Evolutionary conservation across 768 basidiomycete genomes (phyloP).

Genomic region (Calocera cornea): DNA sequence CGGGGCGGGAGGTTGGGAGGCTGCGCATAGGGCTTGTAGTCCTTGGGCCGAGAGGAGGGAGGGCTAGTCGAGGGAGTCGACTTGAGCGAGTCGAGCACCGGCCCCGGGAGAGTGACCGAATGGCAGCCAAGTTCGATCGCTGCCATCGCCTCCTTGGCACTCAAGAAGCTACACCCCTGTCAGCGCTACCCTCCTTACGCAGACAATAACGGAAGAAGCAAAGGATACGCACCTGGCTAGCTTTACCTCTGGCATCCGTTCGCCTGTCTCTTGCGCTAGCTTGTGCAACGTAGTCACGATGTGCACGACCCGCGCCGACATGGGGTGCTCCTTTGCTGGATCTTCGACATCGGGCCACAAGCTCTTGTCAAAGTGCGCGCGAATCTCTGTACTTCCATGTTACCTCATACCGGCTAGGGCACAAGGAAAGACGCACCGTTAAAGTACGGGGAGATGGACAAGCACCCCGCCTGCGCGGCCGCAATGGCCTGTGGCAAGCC

Average conservation of each 20-base stretch:
- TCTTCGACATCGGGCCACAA: neutral
- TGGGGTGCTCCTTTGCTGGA: constrained; percentile 2
- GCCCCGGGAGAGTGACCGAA: neutral
- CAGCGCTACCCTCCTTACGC: neutral
- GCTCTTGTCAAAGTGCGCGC: neutral
- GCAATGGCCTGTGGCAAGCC: constrained; percentile 42
- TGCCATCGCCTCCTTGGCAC: neutral
- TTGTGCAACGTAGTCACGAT: neutral
- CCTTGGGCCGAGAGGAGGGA: neutral
- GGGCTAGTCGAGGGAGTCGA: neutral
- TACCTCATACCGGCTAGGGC: no score
- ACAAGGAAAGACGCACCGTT: constrained; percentile 24
- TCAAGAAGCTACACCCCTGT: neutral
- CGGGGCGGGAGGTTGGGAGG: neutral
- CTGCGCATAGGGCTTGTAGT: neutral
- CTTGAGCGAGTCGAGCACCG: neutral
- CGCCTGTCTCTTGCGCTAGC: neutral
- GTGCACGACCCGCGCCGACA: neutral
- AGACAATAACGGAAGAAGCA: no score
- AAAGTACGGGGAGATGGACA: constrained; percentile 43
- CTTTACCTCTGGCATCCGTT: neutral
- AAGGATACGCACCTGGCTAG: neutral
- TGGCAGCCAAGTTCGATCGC: neutral
- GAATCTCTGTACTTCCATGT: neutral
- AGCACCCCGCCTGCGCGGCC: constrained; percentile 39